phyloP scores from a whole-genome alignment of 2,329 filamentous ascomycete genomes.

The Cladosporium sp. region DNA sequence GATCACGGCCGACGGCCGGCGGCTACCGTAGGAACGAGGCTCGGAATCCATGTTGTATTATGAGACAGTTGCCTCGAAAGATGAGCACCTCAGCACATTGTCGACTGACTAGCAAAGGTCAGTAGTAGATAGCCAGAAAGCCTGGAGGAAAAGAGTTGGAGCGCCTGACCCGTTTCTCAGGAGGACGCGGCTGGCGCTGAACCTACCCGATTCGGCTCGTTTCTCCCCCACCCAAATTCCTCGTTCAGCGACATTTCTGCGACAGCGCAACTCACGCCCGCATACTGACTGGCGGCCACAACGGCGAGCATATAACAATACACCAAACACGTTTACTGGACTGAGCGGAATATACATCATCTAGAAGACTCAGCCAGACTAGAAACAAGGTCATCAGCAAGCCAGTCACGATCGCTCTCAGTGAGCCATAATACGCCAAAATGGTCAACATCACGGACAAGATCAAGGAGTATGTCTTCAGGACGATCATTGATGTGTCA shows the following conservation, averaged over 20 bases:
- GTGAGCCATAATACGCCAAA: conserved; percentile 29
- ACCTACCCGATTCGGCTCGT: not conserved
- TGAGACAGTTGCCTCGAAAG: conserved; percentile 3
- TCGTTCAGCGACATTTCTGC: too few relatives aligned
- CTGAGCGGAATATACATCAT: too few relatives aligned
- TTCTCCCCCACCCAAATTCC: too few relatives aligned
- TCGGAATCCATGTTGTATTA: conserved; percentile 5
- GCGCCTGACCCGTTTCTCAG: not conserved
- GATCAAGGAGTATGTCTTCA: conserved; percentile 83
- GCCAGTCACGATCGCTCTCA: not conserved
- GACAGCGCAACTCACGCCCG: too few relatives aligned
- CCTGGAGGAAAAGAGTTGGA: not conserved
- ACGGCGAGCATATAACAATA: too few relatives aligned
- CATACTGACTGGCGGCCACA: too few relatives aligned
- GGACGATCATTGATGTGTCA: too few relatives aligned
- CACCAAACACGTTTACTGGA: too few relatives aligned
- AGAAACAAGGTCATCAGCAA: too few relatives aligned
- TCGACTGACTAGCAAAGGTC: not conserved
- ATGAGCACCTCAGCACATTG: conserved; percentile 5
- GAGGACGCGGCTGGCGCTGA: not conserved
- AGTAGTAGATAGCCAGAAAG: not conserved
- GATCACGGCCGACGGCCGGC: conserved; percentile 5
- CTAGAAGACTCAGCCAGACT: too few relatives aligned
- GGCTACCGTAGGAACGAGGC: conserved; percentile 1
- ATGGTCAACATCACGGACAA: conserved; percentile 99